phyloP scores from a whole-genome alignment of 495 filamentous ascomycete species.

The Aspergillus indologenus region DNA sequence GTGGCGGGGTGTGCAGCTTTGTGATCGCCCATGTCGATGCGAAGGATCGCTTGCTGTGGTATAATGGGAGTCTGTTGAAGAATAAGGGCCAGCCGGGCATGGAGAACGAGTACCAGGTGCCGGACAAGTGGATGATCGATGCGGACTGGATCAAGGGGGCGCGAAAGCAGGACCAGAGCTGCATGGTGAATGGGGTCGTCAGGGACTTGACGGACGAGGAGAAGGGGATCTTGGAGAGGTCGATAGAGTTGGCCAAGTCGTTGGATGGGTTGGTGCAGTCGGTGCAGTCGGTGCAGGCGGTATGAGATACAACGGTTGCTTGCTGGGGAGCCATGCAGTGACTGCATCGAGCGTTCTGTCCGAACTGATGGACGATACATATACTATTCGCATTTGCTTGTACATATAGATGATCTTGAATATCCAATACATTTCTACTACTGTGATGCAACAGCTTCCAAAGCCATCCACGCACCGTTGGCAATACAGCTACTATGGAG shows the following conservation, averaged over 20 bases:
- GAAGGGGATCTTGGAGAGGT: conserved; percentile 1
- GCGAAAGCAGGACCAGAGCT: conserved; percentile 7
- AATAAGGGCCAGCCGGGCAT: conserved; percentile 6
- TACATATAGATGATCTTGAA: too few relatives aligned
- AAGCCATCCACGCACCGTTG: too few relatives aligned
- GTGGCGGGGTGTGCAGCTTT: conserved; percentile 12
- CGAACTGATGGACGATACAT: too few relatives aligned
- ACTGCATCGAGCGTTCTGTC: too few relatives aligned
- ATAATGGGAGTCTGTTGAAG: conserved; percentile 11
- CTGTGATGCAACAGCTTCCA: too few relatives aligned
- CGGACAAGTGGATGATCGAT: conserved; percentile 13
- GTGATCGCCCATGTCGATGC: conserved; percentile 13
- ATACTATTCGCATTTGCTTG: too few relatives aligned
- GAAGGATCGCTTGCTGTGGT: conserved; percentile 9
- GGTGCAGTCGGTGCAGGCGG: too few relatives aligned
- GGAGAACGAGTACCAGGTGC: conserved; percentile 8
- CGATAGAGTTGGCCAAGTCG: conserved; percentile 7
- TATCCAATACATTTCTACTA: too few relatives aligned
- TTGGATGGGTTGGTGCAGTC: not conserved
- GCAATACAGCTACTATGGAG: too few relatives aligned
- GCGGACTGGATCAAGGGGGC: conserved; percentile 13
- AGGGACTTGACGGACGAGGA: not conserved
- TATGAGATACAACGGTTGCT: too few relatives aligned
- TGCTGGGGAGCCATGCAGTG: too few relatives aligned
- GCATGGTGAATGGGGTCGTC: conserved; percentile 5